Base-by-base conservation (phyloP, 1,139 yeast genomes). In the Debaryomyces robertsiae region DNA sequence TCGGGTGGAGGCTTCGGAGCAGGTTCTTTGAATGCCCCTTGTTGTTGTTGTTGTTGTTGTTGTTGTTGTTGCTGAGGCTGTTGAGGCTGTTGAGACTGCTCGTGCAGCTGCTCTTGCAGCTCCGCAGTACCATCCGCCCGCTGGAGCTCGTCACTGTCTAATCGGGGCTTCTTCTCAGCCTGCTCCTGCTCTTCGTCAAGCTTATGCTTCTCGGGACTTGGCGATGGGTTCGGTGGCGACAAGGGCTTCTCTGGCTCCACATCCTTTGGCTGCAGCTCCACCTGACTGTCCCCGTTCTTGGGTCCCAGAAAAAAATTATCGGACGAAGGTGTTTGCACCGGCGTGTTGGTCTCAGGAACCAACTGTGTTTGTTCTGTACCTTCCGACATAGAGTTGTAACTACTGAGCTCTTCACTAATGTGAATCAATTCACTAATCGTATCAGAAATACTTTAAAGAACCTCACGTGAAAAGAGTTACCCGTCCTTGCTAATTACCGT, bases 1-100 rank as follows among this genome's bases (percentile, higher is more conserved):
- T 84, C 90, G 5, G 72, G 58, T 2, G 86, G 77, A 2, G 91
- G 91, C 42, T 77, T 74, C 3, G 91, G 90, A 2, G 90, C 91
- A 2, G 91, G 88, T 5, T 58, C 71, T 53, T 66, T 56, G 35
- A 46, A 50, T n/a, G 44, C 42, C 7, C 52, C 14, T 11, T 5
- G 6, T 11, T 25, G 28, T 11, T 25, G 45, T 6, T 60, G 56
- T 9, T 50, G 48, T 6, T 32, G 10, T 4, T 24, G 39, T 15
- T 41, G 34, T 15, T 27, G 38, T n/a, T n/a, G n/a, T n/a, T n/a
- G n/a, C n/a, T n/a, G n/a, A 2, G 29, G 27, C n/a, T 19, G 29
- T n/a, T 45, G 54, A 13, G 36, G 41, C 9, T 41, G 48, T 14
- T 36, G 47, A 14, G 14, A 40, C 27, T 27, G 19, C n/a, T 29